phyloP scores from a whole-genome alignment of 352 stramenopile genomes.

The Globisporangium apiculatum region DNA sequence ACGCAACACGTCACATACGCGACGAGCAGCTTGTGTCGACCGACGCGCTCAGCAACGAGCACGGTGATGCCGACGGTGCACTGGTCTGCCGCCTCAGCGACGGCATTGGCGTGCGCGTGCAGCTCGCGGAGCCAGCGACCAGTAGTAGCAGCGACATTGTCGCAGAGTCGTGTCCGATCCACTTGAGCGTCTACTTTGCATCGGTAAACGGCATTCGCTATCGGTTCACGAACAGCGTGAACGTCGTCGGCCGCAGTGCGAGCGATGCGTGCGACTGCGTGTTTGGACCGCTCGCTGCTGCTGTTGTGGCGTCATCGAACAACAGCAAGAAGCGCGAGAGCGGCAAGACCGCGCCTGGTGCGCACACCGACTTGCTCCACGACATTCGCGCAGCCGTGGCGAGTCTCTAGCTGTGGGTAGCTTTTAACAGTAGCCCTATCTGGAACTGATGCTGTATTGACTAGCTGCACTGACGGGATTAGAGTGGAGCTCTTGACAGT shows the following conservation, averaged over 20 bases:
- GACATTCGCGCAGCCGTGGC: conserved; percentile 41
- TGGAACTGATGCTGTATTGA: no score
- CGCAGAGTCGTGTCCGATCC: conserved; percentile 16
- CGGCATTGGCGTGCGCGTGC: conserved; percentile 30
- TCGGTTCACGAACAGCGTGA: conserved; percentile 38
- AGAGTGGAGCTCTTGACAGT: no score
- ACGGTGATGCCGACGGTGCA: conserved; percentile 20
- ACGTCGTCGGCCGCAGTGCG: conserved; percentile 14
- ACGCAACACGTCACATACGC: conserved; percentile 26
- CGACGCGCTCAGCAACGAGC: conserved; percentile 23
- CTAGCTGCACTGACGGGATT: no score
- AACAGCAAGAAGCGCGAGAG: conserved; percentile 4
- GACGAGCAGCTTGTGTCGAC: conserved; percentile 32
- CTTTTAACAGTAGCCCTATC: no score
- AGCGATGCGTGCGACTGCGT: conserved; percentile 24
- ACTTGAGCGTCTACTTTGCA: conserved; percentile 45
- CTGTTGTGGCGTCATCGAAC: background rate
- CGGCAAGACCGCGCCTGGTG: conserved; percentile 5
- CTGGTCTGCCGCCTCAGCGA: conserved; percentile 48
- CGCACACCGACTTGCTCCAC: conserved; percentile 25
- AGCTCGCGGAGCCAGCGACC: conserved; percentile 5
- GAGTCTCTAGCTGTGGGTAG: conserved; percentile 16
- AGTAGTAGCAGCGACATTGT: background rate
- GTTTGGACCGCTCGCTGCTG: conserved; percentile 25
- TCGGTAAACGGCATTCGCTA: conserved; percentile 30